A percentile compares a stretch with the other conserved stretches of the same genome.
Evolutionary conservation across 768 basidiomycete species (phyloP).

Genomic region (Crassisporium funariophilum): DNA sequence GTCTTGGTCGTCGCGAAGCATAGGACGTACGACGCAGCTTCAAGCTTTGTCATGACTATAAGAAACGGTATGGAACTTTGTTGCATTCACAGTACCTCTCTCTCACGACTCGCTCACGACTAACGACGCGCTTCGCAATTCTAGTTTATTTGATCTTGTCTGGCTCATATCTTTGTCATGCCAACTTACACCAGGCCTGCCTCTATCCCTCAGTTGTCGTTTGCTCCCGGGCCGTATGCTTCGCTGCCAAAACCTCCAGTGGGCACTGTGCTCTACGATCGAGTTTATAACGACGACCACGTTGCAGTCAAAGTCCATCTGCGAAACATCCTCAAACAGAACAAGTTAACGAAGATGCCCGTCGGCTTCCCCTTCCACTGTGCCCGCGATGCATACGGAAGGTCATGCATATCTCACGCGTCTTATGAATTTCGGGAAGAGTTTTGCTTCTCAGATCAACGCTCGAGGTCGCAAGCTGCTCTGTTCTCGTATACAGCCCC

Average conservation of each 20-base stretch:
- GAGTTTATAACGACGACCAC: constrained; percentile 13
- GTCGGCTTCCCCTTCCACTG: constrained; percentile 40
- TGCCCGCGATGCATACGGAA: constrained; percentile 22
- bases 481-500: constrained; percentile 30
- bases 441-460: constrained; percentile 22
- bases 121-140: too few relatives aligned
- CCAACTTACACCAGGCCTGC: background rate
- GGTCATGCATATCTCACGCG: constrained; percentile 25
- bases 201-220: background rate
- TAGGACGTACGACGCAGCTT: too few relatives aligned
- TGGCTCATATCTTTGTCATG: constrained; percentile 3
- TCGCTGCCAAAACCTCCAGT: constrained; percentile 7
- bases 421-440: constrained; percentile 40
- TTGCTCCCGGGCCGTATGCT: constrained; percentile 3
- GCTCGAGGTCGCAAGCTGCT: constrained; percentile 22
- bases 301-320: constrained; percentile 28
- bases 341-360: constrained; percentile 32
- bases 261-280: constrained; percentile 9
- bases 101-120: too few relatives aligned
- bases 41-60: too few relatives aligned
- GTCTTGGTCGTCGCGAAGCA: too few relatives aligned
- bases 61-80: too few relatives aligned
- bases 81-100: too few relatives aligned
- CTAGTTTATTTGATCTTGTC: background rate
- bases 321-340: constrained; percentile 31